Percentiles rank a stretch among this genome's conserved stretches.
Evolutionary conservation across 495 filamentous ascomycete species (phyloP).

Genomic region (Hypoxylon rickii): DNA sequence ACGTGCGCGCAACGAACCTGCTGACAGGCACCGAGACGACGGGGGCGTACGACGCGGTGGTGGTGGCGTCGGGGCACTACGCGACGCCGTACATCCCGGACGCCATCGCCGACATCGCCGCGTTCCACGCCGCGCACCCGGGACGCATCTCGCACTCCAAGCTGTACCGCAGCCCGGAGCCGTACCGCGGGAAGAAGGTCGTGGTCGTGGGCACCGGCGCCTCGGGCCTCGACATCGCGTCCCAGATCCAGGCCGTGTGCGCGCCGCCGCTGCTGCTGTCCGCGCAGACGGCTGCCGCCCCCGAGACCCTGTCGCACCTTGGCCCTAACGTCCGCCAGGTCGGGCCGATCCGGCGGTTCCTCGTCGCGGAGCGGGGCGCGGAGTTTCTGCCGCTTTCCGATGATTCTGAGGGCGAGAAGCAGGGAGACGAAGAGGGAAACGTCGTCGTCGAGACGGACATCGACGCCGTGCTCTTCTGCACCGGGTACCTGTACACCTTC

Average conservation of each 20-base stretch:
- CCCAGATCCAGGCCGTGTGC: conserved; percentile 65
- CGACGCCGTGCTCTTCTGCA: conserved; percentile 73
- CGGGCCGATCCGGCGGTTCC: conserved; percentile 47
- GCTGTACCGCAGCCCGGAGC: conserved; percentile 65
- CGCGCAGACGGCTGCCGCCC: conserved; percentile 42
- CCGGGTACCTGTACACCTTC: conserved; percentile 73
- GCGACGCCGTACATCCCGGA: conserved; percentile 69
- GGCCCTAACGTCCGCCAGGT: conserved; percentile 44
- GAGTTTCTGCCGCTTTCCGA: conserved; percentile 32
- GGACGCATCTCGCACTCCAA: conserved; percentile 79
- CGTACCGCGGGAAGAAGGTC: conserved; percentile 57
- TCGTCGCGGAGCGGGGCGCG: conserved; percentile 41
- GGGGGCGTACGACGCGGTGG: conserved; percentile 73
- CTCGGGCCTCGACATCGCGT: conserved; percentile 79
- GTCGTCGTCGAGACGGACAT: conserved; percentile 60
- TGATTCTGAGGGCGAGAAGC: neutral
- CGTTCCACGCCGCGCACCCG: conserved; percentile 63
- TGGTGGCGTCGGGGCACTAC: conserved; percentile 86
- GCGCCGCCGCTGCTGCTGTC: conserved; percentile 48
- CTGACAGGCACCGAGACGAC: conserved; percentile 45
- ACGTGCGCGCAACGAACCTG: conserved; percentile 49
- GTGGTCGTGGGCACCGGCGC: conserved; percentile 79
- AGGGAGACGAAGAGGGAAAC: conserved; percentile 1
- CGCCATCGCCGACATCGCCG: conserved; percentile 42
- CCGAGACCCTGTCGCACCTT: conserved; percentile 35